Percentiles rank a stretch among this genome's conserved stretches.
Conservation (phyloP, 2,329 filamentous ascomycete genomes). For the Aspergillus novofumigatus region DNA sequence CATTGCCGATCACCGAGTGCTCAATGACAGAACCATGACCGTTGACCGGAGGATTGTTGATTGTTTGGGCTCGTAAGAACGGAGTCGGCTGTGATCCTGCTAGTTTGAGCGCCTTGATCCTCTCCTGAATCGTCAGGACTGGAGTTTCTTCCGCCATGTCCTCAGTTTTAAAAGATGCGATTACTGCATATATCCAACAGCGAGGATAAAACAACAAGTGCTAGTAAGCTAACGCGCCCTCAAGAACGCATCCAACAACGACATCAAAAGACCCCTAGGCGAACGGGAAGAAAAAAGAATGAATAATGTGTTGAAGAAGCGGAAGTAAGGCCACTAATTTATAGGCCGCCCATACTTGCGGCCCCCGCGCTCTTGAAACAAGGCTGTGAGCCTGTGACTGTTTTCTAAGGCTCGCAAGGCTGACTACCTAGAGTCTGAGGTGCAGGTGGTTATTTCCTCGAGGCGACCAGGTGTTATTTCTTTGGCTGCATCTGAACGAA, state of each 20-base stretch:
- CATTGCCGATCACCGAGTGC: slow-evolving; percentile 23
- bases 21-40: slow-evolving; percentile 27
- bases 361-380: too few relatives aligned
- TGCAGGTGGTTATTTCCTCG: too few relatives aligned
- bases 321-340: not conserved
- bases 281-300: too few relatives aligned
- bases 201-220: not conserved
- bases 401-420: too few relatives aligned
- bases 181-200: not conserved
- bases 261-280: too few relatives aligned
- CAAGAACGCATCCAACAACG: too few relatives aligned
- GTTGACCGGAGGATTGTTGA: slow-evolving; percentile 34
- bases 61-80: slow-evolving; percentile 25
- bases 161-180: not conserved
- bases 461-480: too few relatives aligned
- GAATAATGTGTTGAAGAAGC: not conserved
- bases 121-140: slow-evolving; percentile 42
- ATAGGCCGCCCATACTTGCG: not conserved
- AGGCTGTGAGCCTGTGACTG: too few relatives aligned
- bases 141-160: slow-evolving; percentile 41
- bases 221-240: too few relatives aligned
- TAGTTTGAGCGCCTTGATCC: slow-evolving; percentile 44
- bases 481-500: too few relatives aligned
- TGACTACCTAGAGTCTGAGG: too few relatives aligned
- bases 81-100: slow-evolving; percentile 24